Base-by-base conservation (phyloP, 306 rosid genomes). In the Mucuna pruriens region DNA sequence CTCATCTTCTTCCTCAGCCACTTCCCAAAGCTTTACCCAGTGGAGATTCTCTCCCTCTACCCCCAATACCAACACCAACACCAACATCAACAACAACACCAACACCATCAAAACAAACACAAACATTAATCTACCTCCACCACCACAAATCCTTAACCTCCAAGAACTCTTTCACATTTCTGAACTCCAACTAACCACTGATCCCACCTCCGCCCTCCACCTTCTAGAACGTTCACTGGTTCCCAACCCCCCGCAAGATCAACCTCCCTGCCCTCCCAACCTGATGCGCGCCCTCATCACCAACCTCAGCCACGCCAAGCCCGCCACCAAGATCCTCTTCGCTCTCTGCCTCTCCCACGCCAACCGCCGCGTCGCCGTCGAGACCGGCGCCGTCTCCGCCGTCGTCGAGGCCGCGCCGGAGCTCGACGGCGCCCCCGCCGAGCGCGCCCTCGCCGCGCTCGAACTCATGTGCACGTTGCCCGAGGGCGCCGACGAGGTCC, bases 21-120 rank as follows among this genome's bases (percentile, higher is more conserved):
- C 97, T 22, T 94, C 98, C 12, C 98, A 94, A 68, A 95, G 98
- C 89, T 95, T 92, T 91, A 95, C 98, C 0, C 98, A 92, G 25
- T 95, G 98, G 97, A 86, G 84, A 15, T 92, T 95, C 90, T 86
- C 95, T 20, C 94, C 90, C 19, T 87, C 92, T 86, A 34, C 84
- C 20, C 70, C 90, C 0, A 52, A 55, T 71, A 77, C 62, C 0
- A 40, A 55, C 80, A 81, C 52, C 78, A 81, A 42, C 81, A 23
- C 26, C 29, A 8, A 6, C 88, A 40, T 62, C n/a, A 39, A 58
- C 1, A 54, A 9, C 63, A 58, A 12, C 13, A 58, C 12, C 39
- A 29, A 60, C 39, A 16, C 10, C 64, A 11, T 23, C 64, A 23
- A 57, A 57, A 60, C 67, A 55, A 57, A 17, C 64, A 26, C 76